A percentile compares a stretch with the other conserved stretches of the same genome.
These are phyloP conservation scores for Corylus heterophylla DNA, from an alignment of 306 rosid species.

Conservation along the genomic window DNA sequence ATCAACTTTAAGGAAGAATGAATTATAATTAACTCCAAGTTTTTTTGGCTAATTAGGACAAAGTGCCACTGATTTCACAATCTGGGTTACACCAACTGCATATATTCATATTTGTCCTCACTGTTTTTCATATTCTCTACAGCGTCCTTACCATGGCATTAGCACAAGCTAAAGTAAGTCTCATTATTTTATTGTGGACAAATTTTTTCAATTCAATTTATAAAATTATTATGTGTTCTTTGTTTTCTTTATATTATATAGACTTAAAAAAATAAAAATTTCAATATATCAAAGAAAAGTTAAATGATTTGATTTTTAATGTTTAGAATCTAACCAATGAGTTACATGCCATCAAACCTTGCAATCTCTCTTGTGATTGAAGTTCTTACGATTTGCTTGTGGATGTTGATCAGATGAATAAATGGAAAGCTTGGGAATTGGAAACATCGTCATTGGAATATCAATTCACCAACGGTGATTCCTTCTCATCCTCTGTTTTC, in stretches of 20 bases:
- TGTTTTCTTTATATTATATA: no score
- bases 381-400: neutral
- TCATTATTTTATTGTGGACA: neutral
- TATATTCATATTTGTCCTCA: slow-evolving; percentile 60
- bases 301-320: no score
- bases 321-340: no score
- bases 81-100: slow-evolving; percentile 66
- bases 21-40: neutral
- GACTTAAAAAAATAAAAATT: no score
- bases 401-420: slow-evolving; percentile 47
- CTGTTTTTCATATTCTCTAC: slow-evolving; percentile 67
- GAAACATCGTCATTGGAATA: slow-evolving; percentile 70
- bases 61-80: slow-evolving; percentile 54
- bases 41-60: slow-evolving; percentile 30
- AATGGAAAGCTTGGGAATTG: slow-evolving; percentile 74
- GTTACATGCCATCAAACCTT: neutral
- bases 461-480: slow-evolving; percentile 58
- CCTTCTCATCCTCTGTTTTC: neutral
- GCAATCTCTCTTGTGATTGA: neutral
- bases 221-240: no score
- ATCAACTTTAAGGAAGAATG: neutral
- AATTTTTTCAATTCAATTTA: no score
- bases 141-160: slow-evolving; percentile 52
- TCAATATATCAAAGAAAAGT: no score
- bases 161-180: slow-evolving; percentile 56